phyloP scores from a whole-genome alignment of 331 rosid species.

The Malus hybrid region DNA sequence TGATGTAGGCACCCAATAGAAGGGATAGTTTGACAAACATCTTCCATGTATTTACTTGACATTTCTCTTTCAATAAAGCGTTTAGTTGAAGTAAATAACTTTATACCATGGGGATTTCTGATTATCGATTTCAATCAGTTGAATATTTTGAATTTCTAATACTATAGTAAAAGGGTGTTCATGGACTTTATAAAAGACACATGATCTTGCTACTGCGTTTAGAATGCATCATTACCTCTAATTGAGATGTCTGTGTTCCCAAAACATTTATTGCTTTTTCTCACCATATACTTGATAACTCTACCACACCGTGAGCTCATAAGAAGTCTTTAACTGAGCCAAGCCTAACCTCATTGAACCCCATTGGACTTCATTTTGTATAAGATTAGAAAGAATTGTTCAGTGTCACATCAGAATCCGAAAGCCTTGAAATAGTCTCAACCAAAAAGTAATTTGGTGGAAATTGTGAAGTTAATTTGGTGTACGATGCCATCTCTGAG shows the following conservation, averaged over 20 bases:
- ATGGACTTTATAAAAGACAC: background rate
- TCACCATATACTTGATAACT: background rate
- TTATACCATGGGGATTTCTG: background rate
- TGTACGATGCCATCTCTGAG: too few species aligned
- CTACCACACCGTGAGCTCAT: background rate
- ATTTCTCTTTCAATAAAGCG: background rate
- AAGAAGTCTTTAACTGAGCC: background rate
- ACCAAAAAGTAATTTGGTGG: background rate
- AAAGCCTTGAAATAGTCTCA: background rate
- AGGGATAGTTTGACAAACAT: background rate
- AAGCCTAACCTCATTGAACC: background rate
- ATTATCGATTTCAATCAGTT: background rate
- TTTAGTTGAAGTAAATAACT: background rate
- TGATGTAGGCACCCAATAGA: background rate
- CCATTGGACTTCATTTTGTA: background rate
- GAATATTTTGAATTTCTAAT: background rate
- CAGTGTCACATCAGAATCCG: background rate
- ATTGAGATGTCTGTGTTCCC: background rate
- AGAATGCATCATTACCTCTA: background rate
- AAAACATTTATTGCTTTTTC: background rate
- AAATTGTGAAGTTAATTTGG: background rate
- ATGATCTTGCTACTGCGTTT: background rate
- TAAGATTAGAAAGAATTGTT: background rate
- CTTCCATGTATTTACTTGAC: background rate
- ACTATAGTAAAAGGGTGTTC: background rate